These are phyloP conservation scores for Pythium myriotylum DNA, from an alignment of 352 stramenopile genomes.

Conservation along the genomic window DNA sequence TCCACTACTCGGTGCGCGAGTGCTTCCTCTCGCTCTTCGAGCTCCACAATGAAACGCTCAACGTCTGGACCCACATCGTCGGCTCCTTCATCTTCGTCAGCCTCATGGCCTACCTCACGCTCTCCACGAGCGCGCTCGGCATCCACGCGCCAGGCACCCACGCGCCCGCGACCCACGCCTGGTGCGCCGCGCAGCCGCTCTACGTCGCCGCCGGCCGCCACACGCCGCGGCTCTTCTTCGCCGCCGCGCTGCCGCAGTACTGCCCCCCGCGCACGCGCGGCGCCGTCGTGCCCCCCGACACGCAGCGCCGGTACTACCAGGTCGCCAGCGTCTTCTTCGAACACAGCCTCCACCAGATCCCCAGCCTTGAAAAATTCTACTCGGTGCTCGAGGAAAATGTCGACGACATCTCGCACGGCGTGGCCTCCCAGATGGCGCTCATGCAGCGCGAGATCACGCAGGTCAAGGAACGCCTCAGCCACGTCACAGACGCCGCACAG, in stretches of 20 bases:
- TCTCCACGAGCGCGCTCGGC: constrained; percentile 52
- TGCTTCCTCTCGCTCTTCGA: constrained; percentile 84
- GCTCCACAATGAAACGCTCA: constrained; percentile 89
- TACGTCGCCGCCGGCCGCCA: constrained; percentile 55
- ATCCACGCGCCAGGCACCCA: constrained; percentile 15
- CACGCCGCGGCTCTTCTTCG: constrained; percentile 51
- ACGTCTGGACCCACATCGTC: constrained; percentile 89
- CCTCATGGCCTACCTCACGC: constrained; percentile 75
- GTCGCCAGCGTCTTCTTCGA: constrained; percentile 81
- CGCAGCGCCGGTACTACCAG: constrained; percentile 65
- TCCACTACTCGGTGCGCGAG: constrained; percentile 81
- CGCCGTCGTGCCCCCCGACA: constrained; percentile 30
- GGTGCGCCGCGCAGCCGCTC: constrained; percentile 23
- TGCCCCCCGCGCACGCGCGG: constrained; percentile 37
- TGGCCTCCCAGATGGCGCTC: constrained; percentile 67
- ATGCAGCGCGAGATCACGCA: constrained; percentile 63
- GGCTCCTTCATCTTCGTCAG: constrained; percentile 84
- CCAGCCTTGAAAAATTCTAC: constrained; percentile 81
- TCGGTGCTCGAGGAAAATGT: constrained; percentile 72
- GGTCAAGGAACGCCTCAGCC: constrained; percentile 53
- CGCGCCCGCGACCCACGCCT: constrained; percentile 36
- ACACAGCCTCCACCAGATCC: constrained; percentile 84
- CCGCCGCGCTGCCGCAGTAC: constrained; percentile 40
- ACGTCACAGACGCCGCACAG: constrained; percentile 56
- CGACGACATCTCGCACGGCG: constrained; percentile 64